Base-by-base conservation (phyloP, 164 flowering plant genomes). In the Vitis cinerea region DNA sequence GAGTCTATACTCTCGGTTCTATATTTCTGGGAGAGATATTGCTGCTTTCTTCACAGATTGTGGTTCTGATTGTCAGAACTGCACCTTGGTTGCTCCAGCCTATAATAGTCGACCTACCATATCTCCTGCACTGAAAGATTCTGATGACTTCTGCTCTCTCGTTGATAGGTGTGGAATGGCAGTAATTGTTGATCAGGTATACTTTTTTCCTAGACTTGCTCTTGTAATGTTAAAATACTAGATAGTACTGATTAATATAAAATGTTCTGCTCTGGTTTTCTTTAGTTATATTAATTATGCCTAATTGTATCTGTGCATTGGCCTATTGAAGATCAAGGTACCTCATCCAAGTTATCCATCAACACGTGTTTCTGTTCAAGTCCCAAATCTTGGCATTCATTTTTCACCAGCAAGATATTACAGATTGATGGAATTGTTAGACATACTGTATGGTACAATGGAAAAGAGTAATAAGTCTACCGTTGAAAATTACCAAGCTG, bases 111-210 rank as follows among this genome's bases (percentile, higher is more conserved):
- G 71, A 58, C 62, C 79, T 57, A 52, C 74, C 8, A 15, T 53
- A 49, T 75, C 83, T 71, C 78, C 84, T 29, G 44, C 47, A 23
- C 50, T 66, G 3, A 84, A 77, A 63, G 80, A 77, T 66, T 73
- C 51, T 31, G 90, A 83, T 66, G 72, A 66, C 29, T 81, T 80
- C 73, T 88, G 69, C 79, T 78, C 97, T 71, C 86, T 96, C 52
- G 77, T 96, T 75, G 97, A 96, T 77, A 86, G 88, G 77, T 96
- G 97, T 79, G 92, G 98, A 58, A 89, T 90, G 86, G 88, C 89
- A 29, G 94, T 96, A 51, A 74, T 96, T 71, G 86, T 93, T 77
- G 98, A 96, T 71, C 96, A 91, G 97, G 99, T 96, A 77, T 44
- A 14, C 69, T 58, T 48, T 27, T 63, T 52, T 62, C 47, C 17